These are phyloP conservation scores for cucumber (Cucumis sativus) DNA, from an alignment of 306 rosid species.

Conservation along the genomic window Cucumber_9930_V3 NC_026658.2:22529001-22529500, in stretches of 20 bases:
- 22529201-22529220: constrained; percentile 14
- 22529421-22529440: neutral
- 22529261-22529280: neutral
- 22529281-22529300: neutral
- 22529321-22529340: neutral
- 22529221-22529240: neutral
- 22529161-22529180: constrained; percentile 23
- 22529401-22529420: neutral
- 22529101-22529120: constrained; percentile 22
- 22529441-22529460: neutral
- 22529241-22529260: neutral
- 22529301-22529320: neutral
- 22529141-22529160: constrained; percentile 24
- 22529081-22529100: constrained; percentile 21
- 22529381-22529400: neutral
- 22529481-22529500: neutral
- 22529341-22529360: neutral
- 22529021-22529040: constrained; percentile 85
- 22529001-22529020: constrained; percentile 58
- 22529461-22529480: neutral
- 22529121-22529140: constrained; percentile 23
- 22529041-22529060: constrained; percentile 30
- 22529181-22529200: constrained; percentile 32
- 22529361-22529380: neutral
- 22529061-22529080: constrained; percentile 19